These are phyloP conservation scores for Pseudomicrostroma phylloplanum DNA, from an alignment of 1,284 basidiomycete species.

Conservation along the genomic window DNA sequence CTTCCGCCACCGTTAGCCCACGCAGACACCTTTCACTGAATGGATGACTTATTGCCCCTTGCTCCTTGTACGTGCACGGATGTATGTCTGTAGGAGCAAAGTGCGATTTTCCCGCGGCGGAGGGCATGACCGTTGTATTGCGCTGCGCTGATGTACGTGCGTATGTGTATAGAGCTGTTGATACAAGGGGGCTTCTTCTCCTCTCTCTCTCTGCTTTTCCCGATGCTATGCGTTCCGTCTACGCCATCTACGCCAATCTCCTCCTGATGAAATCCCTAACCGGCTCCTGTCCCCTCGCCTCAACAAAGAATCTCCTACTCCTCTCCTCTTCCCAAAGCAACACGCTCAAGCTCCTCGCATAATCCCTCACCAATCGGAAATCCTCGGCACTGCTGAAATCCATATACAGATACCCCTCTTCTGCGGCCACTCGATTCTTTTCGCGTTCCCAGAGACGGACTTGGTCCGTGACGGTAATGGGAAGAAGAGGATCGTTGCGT, in stretches of 20 bases:
- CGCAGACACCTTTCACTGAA: too few relatives aligned
- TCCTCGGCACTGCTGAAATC: slow-evolving; percentile 78
- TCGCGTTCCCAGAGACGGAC: slow-evolving; percentile 96
- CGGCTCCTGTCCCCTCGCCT: neutral
- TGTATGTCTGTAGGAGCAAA: too few relatives aligned
- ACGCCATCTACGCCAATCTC: neutral
- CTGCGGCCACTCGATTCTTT: slow-evolving; percentile 67
- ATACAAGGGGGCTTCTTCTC: too few relatives aligned
- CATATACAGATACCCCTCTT: slow-evolving; percentile 68
- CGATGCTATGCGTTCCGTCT: too few relatives aligned
- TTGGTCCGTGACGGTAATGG: slow-evolving; percentile 95
- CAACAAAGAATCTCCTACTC: slow-evolving; percentile 73
- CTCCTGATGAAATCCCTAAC: slow-evolving; percentile 9
- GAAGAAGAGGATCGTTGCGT: slow-evolving; percentile 62
- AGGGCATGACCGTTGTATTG: too few relatives aligned
- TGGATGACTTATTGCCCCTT: too few relatives aligned
- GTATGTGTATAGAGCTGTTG: too few relatives aligned
- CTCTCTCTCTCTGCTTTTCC: too few relatives aligned
- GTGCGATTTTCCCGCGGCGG: too few relatives aligned
- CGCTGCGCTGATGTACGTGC: too few relatives aligned
- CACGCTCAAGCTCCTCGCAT: slow-evolving; percentile 73
- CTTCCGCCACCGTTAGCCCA: too few relatives aligned
- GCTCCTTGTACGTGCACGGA: too few relatives aligned
- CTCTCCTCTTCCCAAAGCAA: slow-evolving; percentile 69
- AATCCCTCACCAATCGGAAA: slow-evolving; percentile 77